Evolutionary conservation across 768 basidiomycete genomes (phyloP).

Genomic region (Tulasnella sp.): DNA sequence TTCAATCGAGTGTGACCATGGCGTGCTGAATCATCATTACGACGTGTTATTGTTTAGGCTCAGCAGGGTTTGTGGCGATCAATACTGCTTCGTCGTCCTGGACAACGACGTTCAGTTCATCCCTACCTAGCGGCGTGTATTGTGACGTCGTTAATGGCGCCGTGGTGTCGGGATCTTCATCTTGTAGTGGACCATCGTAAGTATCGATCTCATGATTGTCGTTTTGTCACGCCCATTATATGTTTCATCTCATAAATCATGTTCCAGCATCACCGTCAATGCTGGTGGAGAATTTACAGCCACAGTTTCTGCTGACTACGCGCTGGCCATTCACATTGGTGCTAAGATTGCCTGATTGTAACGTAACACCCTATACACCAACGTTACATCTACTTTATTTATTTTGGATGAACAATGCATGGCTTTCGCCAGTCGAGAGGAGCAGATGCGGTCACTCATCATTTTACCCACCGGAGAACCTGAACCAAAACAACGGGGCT

Average conservation of each 20-base stretch:
- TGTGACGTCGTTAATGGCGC: conserved; percentile 15
- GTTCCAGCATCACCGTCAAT: conserved; percentile 37
- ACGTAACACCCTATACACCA: no score
- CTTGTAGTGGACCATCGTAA: conserved; percentile 13
- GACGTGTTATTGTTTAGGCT: conserved; percentile 7
- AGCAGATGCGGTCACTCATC: no score
- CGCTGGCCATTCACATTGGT: conserved; percentile 24
- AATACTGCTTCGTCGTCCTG: conserved; percentile 4
- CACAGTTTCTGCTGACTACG: conserved; percentile 39
- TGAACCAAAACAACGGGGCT: no score
- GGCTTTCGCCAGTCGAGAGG: no score
- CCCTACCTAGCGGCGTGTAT: conserved; percentile 9
- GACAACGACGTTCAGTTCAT: conserved; percentile 12
- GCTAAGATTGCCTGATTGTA: not conserved
- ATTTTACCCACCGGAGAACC: no score
- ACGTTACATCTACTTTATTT: no score
- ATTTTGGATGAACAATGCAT: no score
- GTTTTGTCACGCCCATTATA: not conserved
- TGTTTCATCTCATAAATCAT: no score
- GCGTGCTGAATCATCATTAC: not conserved
- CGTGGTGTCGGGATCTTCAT: not conserved
- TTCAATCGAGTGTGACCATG: not conserved
- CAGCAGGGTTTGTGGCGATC: conserved; percentile 11
- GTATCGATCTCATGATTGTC: not conserved
- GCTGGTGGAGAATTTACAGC: conserved; percentile 35